Base-by-base conservation (phyloP, 2,329 filamentous ascomycete species). In the Bimuria novae-zelandiae region DNA sequence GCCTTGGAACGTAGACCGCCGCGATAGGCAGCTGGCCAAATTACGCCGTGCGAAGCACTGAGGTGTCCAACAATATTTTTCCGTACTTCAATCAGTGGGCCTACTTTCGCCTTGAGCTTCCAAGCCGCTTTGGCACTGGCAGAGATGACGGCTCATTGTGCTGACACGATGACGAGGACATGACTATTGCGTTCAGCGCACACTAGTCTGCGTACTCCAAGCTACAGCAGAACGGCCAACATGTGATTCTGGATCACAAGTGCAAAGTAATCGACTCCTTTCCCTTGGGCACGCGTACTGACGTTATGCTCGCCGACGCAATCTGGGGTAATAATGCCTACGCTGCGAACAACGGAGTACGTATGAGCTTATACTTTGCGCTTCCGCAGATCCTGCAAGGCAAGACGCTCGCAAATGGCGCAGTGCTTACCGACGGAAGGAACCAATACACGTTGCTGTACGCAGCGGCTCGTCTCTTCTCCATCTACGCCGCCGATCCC, bases 1-100 rank as follows among this genome's bases (percentile, higher is more conserved):
- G 41, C 11, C 27, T 33, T 19, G 41, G 41, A 8, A 44, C 22
- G 25, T 17, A 22, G 17, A 11, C 23, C 6, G 41, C 7, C 10
- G 27, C 29, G 17, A 23, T 44, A 19, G 33, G 33, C 27, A 33
- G 4, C 17, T 44, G 41, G 41, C 16, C 41, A 3, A 32, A n/a
- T 22, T 44, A 44, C 17, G 16, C 17, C 17, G 33, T 44, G 17
- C 27, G 41, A 33, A 44, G 41, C 17, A 44, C 41, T 3, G 41
- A 44, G n/a, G 41, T 44, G 11, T 44, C 41, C 5, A 44, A 44
- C 11, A 44, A 44, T 17, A 44, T 44, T 14, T 44, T 44, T 17
- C 41, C 41, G 1, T 44, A 44, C 29, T 44, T 44, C 17, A 44
- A 44, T 14, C 41, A 44, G 14, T 44, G 41, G 41, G 29, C 41